Evolutionary conservation across 208 protist species (phyloP).

Genomic region (Leishmania martiniquensis): DNA sequence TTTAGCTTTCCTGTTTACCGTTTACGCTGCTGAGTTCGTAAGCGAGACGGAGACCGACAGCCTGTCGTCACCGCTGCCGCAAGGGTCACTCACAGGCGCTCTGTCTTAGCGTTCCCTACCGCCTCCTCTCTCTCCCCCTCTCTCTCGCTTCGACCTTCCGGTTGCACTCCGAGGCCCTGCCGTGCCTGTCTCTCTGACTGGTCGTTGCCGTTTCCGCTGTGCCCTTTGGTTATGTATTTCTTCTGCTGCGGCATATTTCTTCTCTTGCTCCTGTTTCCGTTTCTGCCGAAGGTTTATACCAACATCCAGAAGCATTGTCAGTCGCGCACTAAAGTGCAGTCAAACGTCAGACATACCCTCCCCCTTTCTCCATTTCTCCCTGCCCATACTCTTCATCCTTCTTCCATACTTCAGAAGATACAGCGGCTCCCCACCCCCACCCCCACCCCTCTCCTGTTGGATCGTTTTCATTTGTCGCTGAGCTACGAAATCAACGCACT

Average conservation of each 20-base stretch:
- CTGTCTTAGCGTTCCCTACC: not conserved
- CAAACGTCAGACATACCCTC: not conserved
- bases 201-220: not conserved
- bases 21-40: not conserved
- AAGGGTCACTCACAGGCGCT: not conserved
- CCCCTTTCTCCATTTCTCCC: not conserved
- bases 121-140: not conserved
- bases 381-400: not conserved
- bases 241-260: not conserved
- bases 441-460: no score
- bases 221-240: not conserved
- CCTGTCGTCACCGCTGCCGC: not conserved
- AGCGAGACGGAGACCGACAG: not conserved
- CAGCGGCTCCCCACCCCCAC: no score
- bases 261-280: not conserved
- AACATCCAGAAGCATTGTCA: not conserved
- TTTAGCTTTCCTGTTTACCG: not conserved
- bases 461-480: not conserved
- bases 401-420: not conserved
- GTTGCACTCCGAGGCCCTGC: no score
- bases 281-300: slow-evolving; percentile 2
- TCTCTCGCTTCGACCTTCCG: not conserved
- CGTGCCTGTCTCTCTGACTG: no score
- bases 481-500: not conserved
- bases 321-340: not conserved